Percentiles rank a stretch among this genome's conserved stretches.
These are phyloP conservation scores for Papiliotrema terrestris DNA, from an alignment of 1,284 basidiomycete species.

Conservation along the genomic window DNA sequence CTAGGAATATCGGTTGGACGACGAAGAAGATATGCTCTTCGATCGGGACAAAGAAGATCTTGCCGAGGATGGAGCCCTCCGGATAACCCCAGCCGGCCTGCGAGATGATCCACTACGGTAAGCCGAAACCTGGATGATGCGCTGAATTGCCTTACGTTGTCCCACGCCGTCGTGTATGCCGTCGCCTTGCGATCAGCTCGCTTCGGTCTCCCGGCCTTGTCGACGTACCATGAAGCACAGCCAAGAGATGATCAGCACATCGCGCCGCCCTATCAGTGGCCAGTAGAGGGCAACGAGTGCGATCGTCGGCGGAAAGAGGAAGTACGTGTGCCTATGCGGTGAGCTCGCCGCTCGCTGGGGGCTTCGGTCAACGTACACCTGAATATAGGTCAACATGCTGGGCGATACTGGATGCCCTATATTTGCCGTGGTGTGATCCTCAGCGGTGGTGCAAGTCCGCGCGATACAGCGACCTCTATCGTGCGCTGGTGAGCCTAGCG, in stretches of 20 bases:
- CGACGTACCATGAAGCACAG: slow-evolving; percentile 32
- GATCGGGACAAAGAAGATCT: slow-evolving; percentile 31
- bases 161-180: slow-evolving; percentile 41
- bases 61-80: slow-evolving; percentile 24
- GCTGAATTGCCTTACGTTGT: slow-evolving; percentile 27
- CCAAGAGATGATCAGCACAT: slow-evolving; percentile 33
- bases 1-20: slow-evolving; percentile 34
- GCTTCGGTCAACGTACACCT: slow-evolving; percentile 20
- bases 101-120: slow-evolving; percentile 22
- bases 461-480: neutral
- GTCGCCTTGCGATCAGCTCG: slow-evolving; percentile 27
- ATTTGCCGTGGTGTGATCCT: neutral
- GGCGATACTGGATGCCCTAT: neutral
- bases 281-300: slow-evolving; percentile 23
- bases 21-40: slow-evolving; percentile 46
- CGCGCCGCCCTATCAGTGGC: slow-evolving; percentile 34
- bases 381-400: slow-evolving; percentile 27
- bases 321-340: slow-evolving; percentile 27
- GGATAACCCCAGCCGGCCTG: slow-evolving; percentile 35
- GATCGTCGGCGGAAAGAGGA: slow-evolving; percentile 34
- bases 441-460: neutral
- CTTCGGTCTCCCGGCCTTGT: neutral
- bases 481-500: too few relatives aligned
- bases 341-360: neutral
- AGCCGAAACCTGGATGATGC: too few relatives aligned